Evolutionary conservation across 2,329 filamentous ascomycete genomes (phyloP).

Genomic region (Malbranchea cinnamomea): DNA sequence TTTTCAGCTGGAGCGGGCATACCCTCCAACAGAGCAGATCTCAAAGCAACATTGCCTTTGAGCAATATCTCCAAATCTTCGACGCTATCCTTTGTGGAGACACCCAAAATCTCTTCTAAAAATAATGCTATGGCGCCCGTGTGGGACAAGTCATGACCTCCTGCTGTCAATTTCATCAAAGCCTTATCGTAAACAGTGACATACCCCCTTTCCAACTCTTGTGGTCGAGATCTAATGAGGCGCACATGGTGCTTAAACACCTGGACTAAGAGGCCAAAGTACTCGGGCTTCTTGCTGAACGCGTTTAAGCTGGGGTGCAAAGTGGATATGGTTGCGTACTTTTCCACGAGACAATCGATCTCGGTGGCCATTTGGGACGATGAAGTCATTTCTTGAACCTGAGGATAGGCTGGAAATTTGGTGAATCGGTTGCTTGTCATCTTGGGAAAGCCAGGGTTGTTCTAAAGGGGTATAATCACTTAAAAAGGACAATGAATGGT

Average conservation of each 20-base stretch:
- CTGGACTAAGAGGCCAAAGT: slow-evolving; percentile 16
- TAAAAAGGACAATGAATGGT: too few species aligned
- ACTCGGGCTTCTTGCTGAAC: slow-evolving; percentile 15
- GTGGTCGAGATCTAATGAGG: slow-evolving; percentile 22
- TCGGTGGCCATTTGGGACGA: slow-evolving; percentile 2
- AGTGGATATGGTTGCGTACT: slow-evolving; percentile 14
- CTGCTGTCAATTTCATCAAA: slow-evolving; percentile 20
- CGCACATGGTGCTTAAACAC: slow-evolving; percentile 21
- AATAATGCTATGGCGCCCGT: slow-evolving; percentile 23
- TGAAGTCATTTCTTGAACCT: too few species aligned
- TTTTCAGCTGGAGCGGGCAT: slow-evolving; percentile 4
- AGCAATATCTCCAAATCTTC: slow-evolving; percentile 14
- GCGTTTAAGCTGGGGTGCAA: slow-evolving; percentile 17
- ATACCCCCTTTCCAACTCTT: slow-evolving; percentile 20
- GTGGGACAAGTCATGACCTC: slow-evolving; percentile 18
- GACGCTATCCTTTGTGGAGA: slow-evolving; percentile 12
- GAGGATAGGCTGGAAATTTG: too few species aligned
- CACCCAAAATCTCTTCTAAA: slow-evolving; percentile 24
- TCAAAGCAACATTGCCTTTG: slow-evolving; percentile 15
- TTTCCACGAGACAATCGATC: slow-evolving; percentile 13
- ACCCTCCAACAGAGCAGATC: slow-evolving; percentile 15
- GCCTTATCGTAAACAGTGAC: slow-evolving; percentile 28
- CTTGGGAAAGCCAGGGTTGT: too few species aligned
- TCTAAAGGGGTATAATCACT: too few species aligned
- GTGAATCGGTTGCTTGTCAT: too few species aligned